phyloP scores from a whole-genome alignment of 108 stramenopile genomes.

The Nitzschia sp. region DNA sequence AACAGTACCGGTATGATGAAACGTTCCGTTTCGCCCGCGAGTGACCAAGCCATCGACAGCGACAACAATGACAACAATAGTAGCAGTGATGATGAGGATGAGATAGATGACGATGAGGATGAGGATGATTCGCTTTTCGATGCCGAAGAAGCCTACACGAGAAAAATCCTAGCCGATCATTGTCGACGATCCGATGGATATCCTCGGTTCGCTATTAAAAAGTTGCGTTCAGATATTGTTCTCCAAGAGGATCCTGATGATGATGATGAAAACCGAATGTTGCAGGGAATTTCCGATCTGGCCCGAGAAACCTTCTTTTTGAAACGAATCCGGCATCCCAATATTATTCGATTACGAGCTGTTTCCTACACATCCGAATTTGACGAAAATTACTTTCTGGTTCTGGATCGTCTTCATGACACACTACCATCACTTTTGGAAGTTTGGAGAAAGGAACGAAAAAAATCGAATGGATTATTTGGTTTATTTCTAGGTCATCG shows the following conservation, averaged over 20 bases:
- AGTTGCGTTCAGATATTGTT: slow-evolving; percentile 13
- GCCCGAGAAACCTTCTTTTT: slow-evolving; percentile 65
- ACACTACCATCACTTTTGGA: slow-evolving; percentile 57
- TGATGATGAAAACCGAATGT: background rate
- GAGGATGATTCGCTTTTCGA: background rate
- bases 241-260: too few relatives aligned
- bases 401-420: slow-evolving; percentile 52
- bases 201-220: background rate
- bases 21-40: too few relatives aligned
- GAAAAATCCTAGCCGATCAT: background rate
- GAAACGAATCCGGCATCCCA: slow-evolving; percentile 52
- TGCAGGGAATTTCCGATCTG: slow-evolving; percentile 36
- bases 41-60: background rate
- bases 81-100: too few relatives aligned
- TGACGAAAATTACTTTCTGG: slow-evolving; percentile 38
- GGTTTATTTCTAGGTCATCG: slow-evolving; percentile 2
- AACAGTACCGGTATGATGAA: too few relatives aligned
- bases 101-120: too few relatives aligned
- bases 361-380: slow-evolving; percentile 32
- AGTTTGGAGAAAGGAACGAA: slow-evolving; percentile 37
- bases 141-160: background rate
- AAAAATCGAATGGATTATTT: background rate
- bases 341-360: slow-evolving; percentile 60
- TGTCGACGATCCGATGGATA: background rate
- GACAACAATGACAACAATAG: too few relatives aligned